These are phyloP conservation scores for Lecanicillium sp. DNA, from an alignment of 2,329 filamentous ascomycete species.

Conservation along the genomic window DNA sequence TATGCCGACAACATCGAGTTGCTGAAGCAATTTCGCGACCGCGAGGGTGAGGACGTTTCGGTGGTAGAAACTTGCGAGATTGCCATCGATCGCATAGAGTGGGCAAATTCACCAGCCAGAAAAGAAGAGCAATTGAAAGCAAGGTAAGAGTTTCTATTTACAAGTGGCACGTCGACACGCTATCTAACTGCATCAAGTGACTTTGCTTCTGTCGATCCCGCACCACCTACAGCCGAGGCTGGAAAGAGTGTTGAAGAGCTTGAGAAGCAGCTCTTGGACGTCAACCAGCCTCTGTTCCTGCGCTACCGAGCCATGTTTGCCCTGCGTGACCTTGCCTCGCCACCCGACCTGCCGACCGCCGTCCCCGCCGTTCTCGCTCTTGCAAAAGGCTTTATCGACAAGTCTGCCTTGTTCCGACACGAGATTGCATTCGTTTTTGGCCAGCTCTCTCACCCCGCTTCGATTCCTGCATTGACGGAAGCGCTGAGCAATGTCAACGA, in stretches of 20 bases:
- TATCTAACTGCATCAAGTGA: conserved; percentile 51
- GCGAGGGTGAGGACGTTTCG: conserved; percentile 65
- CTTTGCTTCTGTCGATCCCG: conserved; percentile 92
- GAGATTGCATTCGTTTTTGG: conserved; percentile 98
- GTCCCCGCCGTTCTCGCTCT: conserved; percentile 80
- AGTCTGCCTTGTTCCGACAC: conserved; percentile 89
- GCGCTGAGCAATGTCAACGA: conserved; percentile 73
- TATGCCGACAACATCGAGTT: conserved; percentile 66
- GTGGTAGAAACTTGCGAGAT: conserved; percentile 97
- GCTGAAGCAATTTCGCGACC: conserved; percentile 65
- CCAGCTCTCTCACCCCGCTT: conserved; percentile 92
- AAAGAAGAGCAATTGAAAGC: conserved; percentile 70
- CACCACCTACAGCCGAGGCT: conserved; percentile 74
- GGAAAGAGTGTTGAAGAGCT: conserved; percentile 64
- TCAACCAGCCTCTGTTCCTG: conserved; percentile 71
- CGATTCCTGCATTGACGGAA: conserved; percentile 77
- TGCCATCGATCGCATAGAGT: conserved; percentile 86
- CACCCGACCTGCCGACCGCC: conserved; percentile 82
- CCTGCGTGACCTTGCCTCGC: conserved; percentile 87
- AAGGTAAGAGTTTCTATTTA: conserved; percentile 49
- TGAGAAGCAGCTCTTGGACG: conserved; percentile 70
- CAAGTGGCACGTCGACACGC: conserved; percentile 13
- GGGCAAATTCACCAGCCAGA: conserved; percentile 71
- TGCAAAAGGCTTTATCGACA: conserved; percentile 75
- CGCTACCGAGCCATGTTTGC: conserved; percentile 98